Conservation (phyloP, 805 yeast genomes). For the Candida ficus region DNA sequence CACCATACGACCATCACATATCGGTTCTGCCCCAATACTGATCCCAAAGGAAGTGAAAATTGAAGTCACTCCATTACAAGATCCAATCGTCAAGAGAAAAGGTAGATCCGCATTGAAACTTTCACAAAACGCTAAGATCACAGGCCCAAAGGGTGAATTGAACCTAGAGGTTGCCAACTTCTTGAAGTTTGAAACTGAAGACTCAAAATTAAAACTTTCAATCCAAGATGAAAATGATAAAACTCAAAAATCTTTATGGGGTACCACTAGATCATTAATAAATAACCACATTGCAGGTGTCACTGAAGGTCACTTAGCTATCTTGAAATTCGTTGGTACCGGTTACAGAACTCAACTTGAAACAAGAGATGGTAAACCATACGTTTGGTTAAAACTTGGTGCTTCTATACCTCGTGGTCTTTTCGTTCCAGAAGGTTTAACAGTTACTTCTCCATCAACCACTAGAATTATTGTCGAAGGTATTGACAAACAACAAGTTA, state of each 20-base stretch:
- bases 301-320: conserved; percentile 86
- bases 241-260: conserved; percentile 89
- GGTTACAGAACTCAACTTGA: conserved; percentile 90
- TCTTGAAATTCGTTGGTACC: conserved; percentile 88
- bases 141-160: conserved; percentile 76
- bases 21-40: conserved; percentile 77
- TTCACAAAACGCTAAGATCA: conserved; percentile 52
- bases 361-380: conserved; percentile 40
- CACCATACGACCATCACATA: conserved; percentile 44
- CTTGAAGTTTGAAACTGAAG: conserved; percentile 38
- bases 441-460: conserved; percentile 75
- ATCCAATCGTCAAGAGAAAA: conserved; percentile 57
- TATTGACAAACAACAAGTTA: conserved; percentile 79
- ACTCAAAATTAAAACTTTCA: conserved; percentile 41
- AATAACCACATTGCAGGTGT: conserved; percentile 82
- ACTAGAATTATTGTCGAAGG: conserved; percentile 86
- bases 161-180: conserved; percentile 69
- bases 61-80: conserved; percentile 41
- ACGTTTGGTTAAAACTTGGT: conserved; percentile 80
- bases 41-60: conserved; percentile 57
- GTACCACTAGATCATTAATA: conserved; percentile 77
- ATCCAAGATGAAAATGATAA: conserved; percentile 55
- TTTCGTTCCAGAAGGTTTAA: conserved; percentile 70
- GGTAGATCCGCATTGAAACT: conserved; percentile 57
- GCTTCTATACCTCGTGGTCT: conserved; percentile 76